These are phyloP conservation scores for Fraxinus anomala DNA, from an alignment of 257 asterid species.

Conservation along the genomic window DNA sequence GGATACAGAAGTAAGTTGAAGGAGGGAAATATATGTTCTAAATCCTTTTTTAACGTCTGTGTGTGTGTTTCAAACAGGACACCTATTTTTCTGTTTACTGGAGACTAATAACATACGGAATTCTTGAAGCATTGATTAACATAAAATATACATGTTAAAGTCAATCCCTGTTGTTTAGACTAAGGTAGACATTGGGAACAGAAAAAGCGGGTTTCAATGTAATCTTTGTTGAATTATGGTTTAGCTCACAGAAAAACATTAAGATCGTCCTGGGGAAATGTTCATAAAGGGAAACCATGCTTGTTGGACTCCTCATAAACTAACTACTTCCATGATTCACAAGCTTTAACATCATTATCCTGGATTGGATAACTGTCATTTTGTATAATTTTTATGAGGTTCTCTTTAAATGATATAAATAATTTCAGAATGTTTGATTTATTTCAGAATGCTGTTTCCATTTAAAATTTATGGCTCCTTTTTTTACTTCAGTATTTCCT, in stretches of 20 bases:
- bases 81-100: neutral
- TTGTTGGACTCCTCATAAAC: neutral
- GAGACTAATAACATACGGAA: neutral
- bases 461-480: constrained; percentile 8
- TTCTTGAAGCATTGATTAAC: neutral
- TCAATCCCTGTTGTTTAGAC: neutral
- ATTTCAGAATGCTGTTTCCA: constrained; percentile 4
- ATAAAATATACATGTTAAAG: neutral
- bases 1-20: constrained; percentile 70
- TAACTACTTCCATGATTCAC: neutral
- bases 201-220: constrained; percentile 1
- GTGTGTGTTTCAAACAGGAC: constrained; percentile 5
- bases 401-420: neutral
- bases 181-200: neutral
- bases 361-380: neutral
- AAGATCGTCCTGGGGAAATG: constrained; percentile 13
- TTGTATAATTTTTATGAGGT: neutral
- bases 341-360: too few species aligned
- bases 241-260: constrained; percentile 13
- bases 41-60: constrained; percentile 1
- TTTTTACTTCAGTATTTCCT: neutral
- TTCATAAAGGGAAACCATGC: constrained; percentile 10
- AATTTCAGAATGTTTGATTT: constrained; percentile 16
- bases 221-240: constrained; percentile 14
- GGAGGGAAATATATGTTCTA: constrained; percentile 22